These are phyloP conservation scores for Leccinum imitatum DNA, from an alignment of 768 basidiomycete species.

Conservation along the genomic window DNA sequence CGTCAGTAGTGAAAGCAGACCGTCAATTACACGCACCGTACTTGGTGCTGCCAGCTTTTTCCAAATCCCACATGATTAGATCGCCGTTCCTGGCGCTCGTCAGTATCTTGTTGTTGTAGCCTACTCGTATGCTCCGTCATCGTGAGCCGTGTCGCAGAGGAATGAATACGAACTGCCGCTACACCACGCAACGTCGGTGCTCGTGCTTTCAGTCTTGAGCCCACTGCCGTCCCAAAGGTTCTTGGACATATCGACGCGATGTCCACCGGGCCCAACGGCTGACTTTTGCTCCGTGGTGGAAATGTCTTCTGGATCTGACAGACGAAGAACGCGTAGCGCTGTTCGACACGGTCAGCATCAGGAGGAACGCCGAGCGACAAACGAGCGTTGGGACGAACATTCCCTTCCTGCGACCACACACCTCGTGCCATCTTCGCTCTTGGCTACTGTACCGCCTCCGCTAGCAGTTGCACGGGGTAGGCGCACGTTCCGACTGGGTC, in stretches of 20 bases:
- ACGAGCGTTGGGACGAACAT: conserved; percentile 44
- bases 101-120: conserved; percentile 70
- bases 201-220: conserved; percentile 74
- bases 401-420: conserved; percentile 80
- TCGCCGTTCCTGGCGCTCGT: conserved; percentile 83
- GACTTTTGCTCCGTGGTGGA: conserved; percentile 48
- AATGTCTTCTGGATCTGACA: conserved; percentile 48
- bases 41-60: conserved; percentile 63
- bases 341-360: conserved; percentile 17
- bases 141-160: not conserved
- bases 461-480: conserved; percentile 55
- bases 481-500: conserved; percentile 53
- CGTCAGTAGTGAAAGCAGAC: conserved; percentile 15
- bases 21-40: conserved; percentile 50
- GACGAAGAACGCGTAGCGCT: conserved; percentile 62
- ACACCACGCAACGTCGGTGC: conserved; percentile 82
- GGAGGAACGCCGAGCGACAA: not conserved
- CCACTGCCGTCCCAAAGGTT: conserved; percentile 81
- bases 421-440: conserved; percentile 61
- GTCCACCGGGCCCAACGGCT: conserved; percentile 56
- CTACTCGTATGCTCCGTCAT: conserved; percentile 36
- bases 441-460: conserved; percentile 68
- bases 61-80: conserved; percentile 80
- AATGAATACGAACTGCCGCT: conserved; percentile 51
- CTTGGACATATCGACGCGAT: conserved; percentile 67